Percentiles rank a stretch among this genome's conserved stretches.
These are phyloP conservation scores for Ceratobasidium sp. DNA, from an alignment of 1,284 basidiomycete genomes.

Conservation along the genomic window DNA sequence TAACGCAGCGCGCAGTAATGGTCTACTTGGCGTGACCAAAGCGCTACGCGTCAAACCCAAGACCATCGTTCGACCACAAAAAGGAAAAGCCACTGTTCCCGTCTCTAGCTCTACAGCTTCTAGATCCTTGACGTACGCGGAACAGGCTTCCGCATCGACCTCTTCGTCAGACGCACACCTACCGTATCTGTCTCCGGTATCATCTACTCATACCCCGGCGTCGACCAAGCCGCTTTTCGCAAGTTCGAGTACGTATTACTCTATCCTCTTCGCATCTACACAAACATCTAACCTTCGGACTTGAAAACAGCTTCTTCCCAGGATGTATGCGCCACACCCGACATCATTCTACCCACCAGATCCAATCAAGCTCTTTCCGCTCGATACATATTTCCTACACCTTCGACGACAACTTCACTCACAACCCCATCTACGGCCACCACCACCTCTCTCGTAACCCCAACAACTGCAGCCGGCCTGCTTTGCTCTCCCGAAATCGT, in stretches of 20 bases:
- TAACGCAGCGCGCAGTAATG: too few species aligned
- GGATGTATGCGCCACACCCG: constrained; percentile 12
- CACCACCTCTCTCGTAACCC: not conserved
- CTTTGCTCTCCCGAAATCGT: constrained; percentile 27
- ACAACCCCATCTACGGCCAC: constrained; percentile 11
- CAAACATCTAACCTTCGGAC: too few species aligned
- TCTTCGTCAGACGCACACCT: not conserved
- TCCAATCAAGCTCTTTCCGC: not conserved
- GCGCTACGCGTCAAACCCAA: not conserved
- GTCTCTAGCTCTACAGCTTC: not conserved
- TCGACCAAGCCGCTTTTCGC: too few species aligned
- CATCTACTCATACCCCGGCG: not conserved
- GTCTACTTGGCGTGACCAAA: not conserved
- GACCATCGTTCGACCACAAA: not conserved
- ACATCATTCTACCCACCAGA: too few species aligned
- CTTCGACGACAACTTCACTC: not conserved
- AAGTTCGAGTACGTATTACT: too few species aligned
- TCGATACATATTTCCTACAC: constrained; percentile 14
- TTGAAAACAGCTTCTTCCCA: not conserved
- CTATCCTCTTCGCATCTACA: too few species aligned
- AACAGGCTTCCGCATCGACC: not conserved
- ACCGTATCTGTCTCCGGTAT: not conserved
- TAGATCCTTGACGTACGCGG: not conserved
- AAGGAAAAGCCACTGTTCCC: not conserved
- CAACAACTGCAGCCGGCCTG: not conserved